phyloP scores from a whole-genome alignment of 306 rosid species.

The Herpetospermum pedunculosum region DNA sequence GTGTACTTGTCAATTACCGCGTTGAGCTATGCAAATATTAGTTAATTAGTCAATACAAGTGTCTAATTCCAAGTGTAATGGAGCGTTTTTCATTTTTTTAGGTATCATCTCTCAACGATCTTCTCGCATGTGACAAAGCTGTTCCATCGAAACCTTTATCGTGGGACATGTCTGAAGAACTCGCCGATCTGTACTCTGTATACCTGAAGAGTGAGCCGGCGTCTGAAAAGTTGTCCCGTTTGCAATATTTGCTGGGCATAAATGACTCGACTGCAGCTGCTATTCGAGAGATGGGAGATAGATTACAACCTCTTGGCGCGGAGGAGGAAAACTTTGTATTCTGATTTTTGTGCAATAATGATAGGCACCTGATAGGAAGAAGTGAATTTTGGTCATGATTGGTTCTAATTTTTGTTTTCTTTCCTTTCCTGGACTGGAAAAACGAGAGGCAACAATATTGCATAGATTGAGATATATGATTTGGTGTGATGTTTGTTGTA shows the following conservation, averaged over 20 bases:
- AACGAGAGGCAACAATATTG: background rate
- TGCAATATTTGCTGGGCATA: slow-evolving; percentile 85
- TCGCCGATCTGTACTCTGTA: slow-evolving; percentile 61
- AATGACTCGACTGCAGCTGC: slow-evolving; percentile 61
- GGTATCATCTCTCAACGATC: slow-evolving; percentile 56
- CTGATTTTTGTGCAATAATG: slow-evolving; percentile 14
- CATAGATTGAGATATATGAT: background rate
- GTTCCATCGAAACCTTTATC: slow-evolving; percentile 38
- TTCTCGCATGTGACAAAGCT: slow-evolving; percentile 56
- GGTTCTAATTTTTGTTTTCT: background rate
- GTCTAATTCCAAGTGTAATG: slow-evolving; percentile 2
- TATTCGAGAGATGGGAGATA: slow-evolving; percentile 57
- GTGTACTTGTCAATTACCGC: too few species aligned
- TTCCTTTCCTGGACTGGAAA: background rate
- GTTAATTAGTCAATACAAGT: background rate
- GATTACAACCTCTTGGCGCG: slow-evolving; percentile 25
- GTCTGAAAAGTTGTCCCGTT: slow-evolving; percentile 65
- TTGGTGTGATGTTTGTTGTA: background rate
- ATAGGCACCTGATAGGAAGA: background rate
- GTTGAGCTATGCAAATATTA: background rate
- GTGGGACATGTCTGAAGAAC: slow-evolving; percentile 72
- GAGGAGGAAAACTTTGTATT: slow-evolving; percentile 90
- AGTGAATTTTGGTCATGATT: background rate
- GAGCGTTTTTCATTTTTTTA: slow-evolving; percentile 3
- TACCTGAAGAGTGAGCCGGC: slow-evolving; percentile 54